These are phyloP conservation scores for Kuraishia capsulata DNA, from an alignment of 805 yeast genomes.

Conservation along the genomic window DNA sequence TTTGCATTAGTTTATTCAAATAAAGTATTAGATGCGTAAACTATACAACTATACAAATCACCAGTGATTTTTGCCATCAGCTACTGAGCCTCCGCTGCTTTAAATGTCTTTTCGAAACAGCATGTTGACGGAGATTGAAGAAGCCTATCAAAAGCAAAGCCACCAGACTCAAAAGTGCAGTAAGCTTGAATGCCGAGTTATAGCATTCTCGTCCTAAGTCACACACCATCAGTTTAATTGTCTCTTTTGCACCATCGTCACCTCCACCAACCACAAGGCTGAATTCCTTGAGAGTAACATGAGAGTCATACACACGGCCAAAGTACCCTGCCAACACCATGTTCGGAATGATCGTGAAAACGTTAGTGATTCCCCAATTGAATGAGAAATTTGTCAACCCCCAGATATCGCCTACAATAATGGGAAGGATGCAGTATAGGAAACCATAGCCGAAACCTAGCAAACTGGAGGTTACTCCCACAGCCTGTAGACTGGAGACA, in stretches of 20 bases:
- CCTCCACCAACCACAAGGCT: not conserved
- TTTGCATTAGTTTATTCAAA: too few relatives aligned
- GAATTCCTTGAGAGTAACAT: slow-evolving; percentile 11
- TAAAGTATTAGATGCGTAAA: too few relatives aligned
- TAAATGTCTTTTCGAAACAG: not conserved
- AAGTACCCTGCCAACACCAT: slow-evolving; percentile 51
- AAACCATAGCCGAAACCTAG: slow-evolving; percentile 70
- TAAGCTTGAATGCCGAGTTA: not conserved
- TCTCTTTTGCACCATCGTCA: not conserved
- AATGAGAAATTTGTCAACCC: slow-evolving; percentile 60
- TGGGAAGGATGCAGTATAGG: slow-evolving; percentile 63
- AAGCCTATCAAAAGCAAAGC: not conserved
- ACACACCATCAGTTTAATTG: not conserved
- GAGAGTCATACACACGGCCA: slow-evolving; percentile 54
- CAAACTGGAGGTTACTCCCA: slow-evolving; percentile 44
- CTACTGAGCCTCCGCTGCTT: not conserved
- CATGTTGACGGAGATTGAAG: not conserved
- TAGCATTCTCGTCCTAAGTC: not conserved
- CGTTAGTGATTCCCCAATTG: slow-evolving; percentile 65
- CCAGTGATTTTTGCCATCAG: too few relatives aligned
- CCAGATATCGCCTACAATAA: slow-evolving; percentile 66
- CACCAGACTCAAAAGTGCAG: not conserved
- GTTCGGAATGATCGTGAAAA: slow-evolving; percentile 59
- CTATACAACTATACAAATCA: too few relatives aligned
- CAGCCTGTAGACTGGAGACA: slow-evolving; percentile 20